These are phyloP conservation scores for Stylonectria norvegica DNA, from an alignment of 2,329 filamentous ascomycete genomes.

Conservation along the genomic window DNA sequence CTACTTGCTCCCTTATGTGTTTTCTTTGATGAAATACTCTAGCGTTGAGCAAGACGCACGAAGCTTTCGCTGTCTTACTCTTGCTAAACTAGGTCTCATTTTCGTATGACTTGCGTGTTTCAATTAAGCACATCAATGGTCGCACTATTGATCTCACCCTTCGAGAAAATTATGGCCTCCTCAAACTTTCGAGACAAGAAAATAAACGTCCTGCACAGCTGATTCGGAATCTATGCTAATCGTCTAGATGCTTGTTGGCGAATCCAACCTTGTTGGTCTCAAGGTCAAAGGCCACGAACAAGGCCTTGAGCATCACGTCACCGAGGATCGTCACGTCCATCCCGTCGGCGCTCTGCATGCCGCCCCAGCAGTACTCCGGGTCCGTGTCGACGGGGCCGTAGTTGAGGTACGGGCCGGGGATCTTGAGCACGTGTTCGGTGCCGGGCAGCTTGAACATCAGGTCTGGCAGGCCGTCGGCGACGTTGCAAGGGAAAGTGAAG, in stretches of 20 bases:
- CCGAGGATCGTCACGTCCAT: slow-evolving; percentile 65
- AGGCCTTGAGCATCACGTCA: slow-evolving; percentile 74
- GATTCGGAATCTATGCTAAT: slow-evolving; percentile 15
- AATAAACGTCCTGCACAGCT: no score
- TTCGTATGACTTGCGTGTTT: no score
- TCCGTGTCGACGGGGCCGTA: slow-evolving; percentile 49
- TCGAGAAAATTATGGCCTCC: no score
- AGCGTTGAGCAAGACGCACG: no score
- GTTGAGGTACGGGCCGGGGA: slow-evolving; percentile 54
- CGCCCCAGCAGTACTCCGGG: slow-evolving; percentile 65
- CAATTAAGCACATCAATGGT: no score
- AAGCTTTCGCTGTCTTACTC: no score
- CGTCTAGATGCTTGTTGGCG: slow-evolving; percentile 40
- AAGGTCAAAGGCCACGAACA: slow-evolving; percentile 70
- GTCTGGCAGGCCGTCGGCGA: slow-evolving; percentile 52
- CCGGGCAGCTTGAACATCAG: slow-evolving; percentile 53
- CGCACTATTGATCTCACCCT: no score
- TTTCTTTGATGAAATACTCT: no score
- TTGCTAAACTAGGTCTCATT: no score
- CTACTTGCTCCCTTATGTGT: no score
- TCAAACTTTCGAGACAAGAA: no score
- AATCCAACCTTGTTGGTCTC: slow-evolving; percentile 40
- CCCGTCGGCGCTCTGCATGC: slow-evolving; percentile 59
- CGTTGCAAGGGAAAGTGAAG: slow-evolving; percentile 57
- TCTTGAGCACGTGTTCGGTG: slow-evolving; percentile 46